Evolutionary conservation across 2,329 filamentous ascomycete genomes (phyloP), one percentile per base, ranked within the genome.

Genomic region (Emergomyces orientalis): DNA sequence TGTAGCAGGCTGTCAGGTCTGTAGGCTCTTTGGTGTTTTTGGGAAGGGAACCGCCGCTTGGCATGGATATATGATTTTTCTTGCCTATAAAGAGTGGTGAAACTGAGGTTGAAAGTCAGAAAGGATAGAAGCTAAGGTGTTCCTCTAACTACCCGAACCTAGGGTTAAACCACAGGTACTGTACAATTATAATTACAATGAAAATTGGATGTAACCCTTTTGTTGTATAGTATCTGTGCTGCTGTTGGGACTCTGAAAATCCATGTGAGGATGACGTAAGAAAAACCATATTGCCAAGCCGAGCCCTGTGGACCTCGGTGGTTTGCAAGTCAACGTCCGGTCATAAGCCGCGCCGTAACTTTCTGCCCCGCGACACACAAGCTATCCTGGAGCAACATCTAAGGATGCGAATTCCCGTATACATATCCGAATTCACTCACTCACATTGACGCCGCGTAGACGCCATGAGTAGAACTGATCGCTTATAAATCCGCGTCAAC

Each of bases 251-350:
- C 8, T n/a, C n/a, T n/a, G n/a, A n/a, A n/a, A n/a, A 1, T 39
- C 32, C 37, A 58, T 41, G 55, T 58, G 55, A 32, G 43, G 55
- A 37, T 58, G 55, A 58, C 55, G 9, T 41, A 45, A 27, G 19
- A 13, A n/a, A n/a, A n/a, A n/a, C n/a, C n/a, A n/a, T n/a, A n/a
- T n/a, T n/a, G n/a, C n/a, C n/a, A n/a, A n/a, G n/a, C n/a, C n/a
- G n/a, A n/a, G n/a, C n/a, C n/a, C n/a, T n/a, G n/a, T n/a, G n/a
- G n/a, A n/a, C n/a, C 49, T 41, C 30, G 56, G 57, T 47, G 34
- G n/a, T 27, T n/a, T 37, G 13, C n/a, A 30, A 39, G 19, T 39
- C 54, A 57, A 55, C 55, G 8, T 27, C 55, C 14, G 37, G 34
- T 27, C 37, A 45, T 14, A 25, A 58, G 27, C 39, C 34, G 55